Conservation (phyloP, 2,329 filamentous ascomycete genomes). For the Scedosporium boydii region DNA sequence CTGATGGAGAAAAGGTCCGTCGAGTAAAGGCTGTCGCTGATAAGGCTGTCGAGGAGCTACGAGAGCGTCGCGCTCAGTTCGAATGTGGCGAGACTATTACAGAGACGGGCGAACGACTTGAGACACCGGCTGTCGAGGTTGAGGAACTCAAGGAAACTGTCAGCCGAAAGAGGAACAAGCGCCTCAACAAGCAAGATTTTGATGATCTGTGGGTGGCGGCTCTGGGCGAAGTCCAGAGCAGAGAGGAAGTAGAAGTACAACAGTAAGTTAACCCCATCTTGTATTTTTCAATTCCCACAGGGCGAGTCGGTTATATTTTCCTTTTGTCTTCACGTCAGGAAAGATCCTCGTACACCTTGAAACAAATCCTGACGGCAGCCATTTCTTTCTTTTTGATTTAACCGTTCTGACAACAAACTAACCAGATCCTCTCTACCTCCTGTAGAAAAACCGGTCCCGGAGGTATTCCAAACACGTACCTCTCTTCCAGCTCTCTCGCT, state of each 20-base stretch:
- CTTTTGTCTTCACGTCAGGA: neutral
- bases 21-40: conserved; percentile 82
- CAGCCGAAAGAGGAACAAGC: conserved; percentile 65
- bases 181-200: conserved; percentile 80
- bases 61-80: conserved; percentile 76
- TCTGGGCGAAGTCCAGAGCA: conserved; percentile 58
- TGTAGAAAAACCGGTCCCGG: conserved; percentile 61
- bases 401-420: conserved; percentile 59
- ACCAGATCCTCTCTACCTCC: conserved; percentile 69
- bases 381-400: conserved; percentile 8
- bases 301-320: too few species aligned
- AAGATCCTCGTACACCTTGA: neutral
- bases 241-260: conserved; percentile 50
- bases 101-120: conserved; percentile 48
- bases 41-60: conserved; percentile 75
- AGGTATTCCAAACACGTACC: conserved; percentile 50
- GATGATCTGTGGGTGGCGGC: conserved; percentile 76
- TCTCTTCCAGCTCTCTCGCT: conserved; percentile 85
- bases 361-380: neutral
- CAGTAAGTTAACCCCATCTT: conserved; percentile 39
- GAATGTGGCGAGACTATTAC: conserved; percentile 72
- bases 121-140: conserved; percentile 53
- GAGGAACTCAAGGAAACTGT: conserved; percentile 71
- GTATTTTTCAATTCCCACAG: conserved; percentile 14
- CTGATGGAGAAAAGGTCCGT: conserved; percentile 84